These are phyloP conservation scores for Saprolegnia parasitica DNA, from an alignment of 352 stramenopile species.

Conservation along the genomic window DNA sequence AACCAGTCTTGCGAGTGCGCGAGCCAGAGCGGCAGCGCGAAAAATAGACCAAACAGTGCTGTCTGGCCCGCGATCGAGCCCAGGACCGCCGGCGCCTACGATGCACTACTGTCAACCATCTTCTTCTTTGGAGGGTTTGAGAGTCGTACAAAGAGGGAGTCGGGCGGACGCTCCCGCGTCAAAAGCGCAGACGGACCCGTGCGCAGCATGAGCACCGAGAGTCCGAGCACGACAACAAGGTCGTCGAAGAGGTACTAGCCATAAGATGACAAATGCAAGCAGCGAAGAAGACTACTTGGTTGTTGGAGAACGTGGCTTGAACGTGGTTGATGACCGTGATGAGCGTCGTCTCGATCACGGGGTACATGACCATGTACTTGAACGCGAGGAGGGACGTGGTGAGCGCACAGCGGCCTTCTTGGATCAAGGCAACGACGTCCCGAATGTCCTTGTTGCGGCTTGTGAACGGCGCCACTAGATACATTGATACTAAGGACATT, in stretches of 20 bases:
- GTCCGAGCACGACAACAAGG: slow-evolving; percentile 57
- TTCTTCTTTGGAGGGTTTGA: not conserved
- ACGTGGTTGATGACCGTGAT: slow-evolving; percentile 59
- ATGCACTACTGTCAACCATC: too few species aligned
- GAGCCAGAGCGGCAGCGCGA: slow-evolving; percentile 53
- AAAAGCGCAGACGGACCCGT: slow-evolving; percentile 42
- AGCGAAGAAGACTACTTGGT: slow-evolving; percentile 32
- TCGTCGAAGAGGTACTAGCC: slow-evolving; percentile 66
- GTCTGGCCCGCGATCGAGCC: slow-evolving; percentile 55
- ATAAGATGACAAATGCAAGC: not conserved
- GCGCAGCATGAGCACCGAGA: slow-evolving; percentile 71
- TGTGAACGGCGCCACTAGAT: slow-evolving; percentile 84
- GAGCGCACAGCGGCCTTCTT: slow-evolving; percentile 85
- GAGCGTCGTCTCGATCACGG: slow-evolving; percentile 78
- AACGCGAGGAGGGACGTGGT: slow-evolving; percentile 86
- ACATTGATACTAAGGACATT: not conserved
- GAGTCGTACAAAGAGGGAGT: slow-evolving; percentile 47
- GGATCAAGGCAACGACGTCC: slow-evolving; percentile 78
- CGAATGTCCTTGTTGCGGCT: slow-evolving; percentile 76
- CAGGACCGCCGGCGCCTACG: slow-evolving; percentile 42
- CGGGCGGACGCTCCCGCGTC: slow-evolving; percentile 43
- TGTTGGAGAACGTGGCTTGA: slow-evolving; percentile 65
- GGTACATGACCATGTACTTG: slow-evolving; percentile 92
- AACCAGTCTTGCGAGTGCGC: slow-evolving; percentile 56
- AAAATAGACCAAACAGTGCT: slow-evolving; percentile 46